Evolutionary conservation across 345 rosid species (phyloP).

Genomic region (Nasturtium officinale): DNA sequence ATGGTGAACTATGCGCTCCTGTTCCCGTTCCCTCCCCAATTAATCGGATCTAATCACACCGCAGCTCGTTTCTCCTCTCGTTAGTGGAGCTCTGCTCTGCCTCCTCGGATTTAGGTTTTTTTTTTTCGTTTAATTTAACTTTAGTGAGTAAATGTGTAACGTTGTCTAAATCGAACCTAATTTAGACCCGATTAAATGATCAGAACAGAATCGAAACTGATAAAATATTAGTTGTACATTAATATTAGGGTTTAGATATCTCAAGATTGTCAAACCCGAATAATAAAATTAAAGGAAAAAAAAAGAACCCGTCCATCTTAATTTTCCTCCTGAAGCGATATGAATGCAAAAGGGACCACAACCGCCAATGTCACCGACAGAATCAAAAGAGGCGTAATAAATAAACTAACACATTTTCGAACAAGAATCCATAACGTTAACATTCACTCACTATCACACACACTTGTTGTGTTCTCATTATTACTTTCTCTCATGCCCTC

Average conservation of each 20-base stretch:
- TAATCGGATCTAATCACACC: too few species aligned
- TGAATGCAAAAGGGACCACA: slow-evolving; percentile 41
- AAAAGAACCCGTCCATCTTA: slow-evolving; percentile 17
- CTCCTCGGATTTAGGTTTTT: too few species aligned
- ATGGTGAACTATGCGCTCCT: too few species aligned
- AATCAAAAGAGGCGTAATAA: slow-evolving; percentile 35
- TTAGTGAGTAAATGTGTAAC: background rate
- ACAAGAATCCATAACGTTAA: slow-evolving; percentile 43
- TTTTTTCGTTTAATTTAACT: too few species aligned
- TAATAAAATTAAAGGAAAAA: background rate
- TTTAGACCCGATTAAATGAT: background rate
- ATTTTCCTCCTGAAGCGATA: slow-evolving; percentile 19
- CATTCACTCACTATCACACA: slow-evolving; percentile 40
- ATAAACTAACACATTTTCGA: slow-evolving; percentile 40
- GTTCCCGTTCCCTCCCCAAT: too few species aligned
- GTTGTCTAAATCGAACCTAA: background rate
- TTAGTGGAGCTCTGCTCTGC: too few species aligned
- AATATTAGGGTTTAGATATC: background rate
- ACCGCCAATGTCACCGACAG: slow-evolving; percentile 43
- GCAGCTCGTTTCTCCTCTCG: too few species aligned
- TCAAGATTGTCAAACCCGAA: background rate
- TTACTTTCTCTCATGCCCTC: slow-evolving; percentile 31
- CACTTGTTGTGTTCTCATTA: slow-evolving; percentile 32
- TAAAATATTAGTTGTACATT: background rate
- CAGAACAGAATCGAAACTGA: background rate